These are phyloP conservation scores for Schwanniomyces pseudopolymorphus DNA, from an alignment of 805 yeast genomes.

Conservation along the genomic window DNA sequence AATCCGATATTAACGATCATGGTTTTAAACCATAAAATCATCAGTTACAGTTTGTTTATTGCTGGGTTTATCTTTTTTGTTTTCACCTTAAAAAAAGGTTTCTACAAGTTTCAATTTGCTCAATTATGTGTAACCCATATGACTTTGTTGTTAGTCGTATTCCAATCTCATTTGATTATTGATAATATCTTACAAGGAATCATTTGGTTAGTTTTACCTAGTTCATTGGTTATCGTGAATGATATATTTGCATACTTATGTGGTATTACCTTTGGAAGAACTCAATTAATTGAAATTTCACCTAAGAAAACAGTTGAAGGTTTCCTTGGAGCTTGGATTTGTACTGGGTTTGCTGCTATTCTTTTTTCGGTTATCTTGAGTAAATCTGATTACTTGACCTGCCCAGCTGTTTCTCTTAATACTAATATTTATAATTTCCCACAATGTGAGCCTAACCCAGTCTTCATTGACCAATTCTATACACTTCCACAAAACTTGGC, in stretches of 20 bases:
- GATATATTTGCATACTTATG: conserved; percentile 96
- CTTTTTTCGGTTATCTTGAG: conserved; percentile 63
- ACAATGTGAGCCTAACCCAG: conserved; percentile 82
- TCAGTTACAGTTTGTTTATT: conserved; percentile 80
- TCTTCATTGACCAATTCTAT: conserved; percentile 79
- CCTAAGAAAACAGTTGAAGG: conserved; percentile 99
- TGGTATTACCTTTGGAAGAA: conserved; percentile 93
- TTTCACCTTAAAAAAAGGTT: conserved; percentile 83
- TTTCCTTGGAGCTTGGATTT: conserved; percentile 95
- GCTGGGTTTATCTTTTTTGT: conserved; percentile 90
- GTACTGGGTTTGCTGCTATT: conserved; percentile 76
- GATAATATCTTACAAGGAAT: conserved; percentile 86
- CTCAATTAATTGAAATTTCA: conserved; percentile 88
- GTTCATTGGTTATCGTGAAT: conserved; percentile 86
- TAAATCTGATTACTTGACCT: conserved; percentile 72
- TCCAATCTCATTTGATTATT: conserved; percentile 91
- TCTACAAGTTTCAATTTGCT: conserved; percentile 87
- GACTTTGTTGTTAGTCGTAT: conserved; percentile 85
- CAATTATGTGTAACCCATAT: conserved; percentile 93
- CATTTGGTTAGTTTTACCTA: conserved; percentile 93
- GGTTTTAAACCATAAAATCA: conserved; percentile 77
- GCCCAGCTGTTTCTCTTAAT: conserved; percentile 76
- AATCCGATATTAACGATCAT: conserved; percentile 56
- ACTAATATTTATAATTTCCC: conserved; percentile 61
- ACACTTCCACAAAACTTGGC: conserved; percentile 70